Base-by-base conservation (phyloP, 768 basidiomycete species). In the Lepiota brunneoincarnata region DNA sequence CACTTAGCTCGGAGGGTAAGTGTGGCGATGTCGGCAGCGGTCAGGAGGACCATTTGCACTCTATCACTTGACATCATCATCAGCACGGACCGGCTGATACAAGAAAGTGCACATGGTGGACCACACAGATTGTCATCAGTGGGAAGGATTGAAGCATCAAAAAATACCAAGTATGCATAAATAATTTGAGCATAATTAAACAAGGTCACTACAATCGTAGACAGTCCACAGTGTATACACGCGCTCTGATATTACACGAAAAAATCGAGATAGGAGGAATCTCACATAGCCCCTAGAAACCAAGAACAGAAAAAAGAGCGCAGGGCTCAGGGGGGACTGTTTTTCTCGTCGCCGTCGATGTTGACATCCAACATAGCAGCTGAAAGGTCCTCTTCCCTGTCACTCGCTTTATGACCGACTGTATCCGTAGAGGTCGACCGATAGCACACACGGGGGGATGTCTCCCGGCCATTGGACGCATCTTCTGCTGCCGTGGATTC, bases 341-440 rank as follows among this genome's bases (percentile, higher is more conserved):
- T 41, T 11, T 47, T 47, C 15, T 38, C 21, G n/a, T 54, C 39
- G 45, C 23, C 26, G 6, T 23, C 20, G 21, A 48, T 34, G 11
- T 47, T 15, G 11, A 54, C 38, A 37, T 20, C 41, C n/a, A 46
- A 48, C 39, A 54, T 41, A 23, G 53, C 38, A 23, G 28, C 15
- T 21, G 53, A 54, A 9, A 54, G 14, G 28, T 35, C 45, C n/a
- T 47, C 17, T n/a, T 4, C 28, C 31, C 35, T 41, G 45, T 54
- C 53, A 21, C 17, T 56, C 4, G 49, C 35, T 14, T 20, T 38
- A 40, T 50, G 55, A 37, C 42, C 49, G 21, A 56, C 47, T 11
- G 55, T 56, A 50, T 56, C 55, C 48, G 42, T 24, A 44, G 55
- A 56, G 6, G 44, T 35, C 23, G 49, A 51, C 6, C 55, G 55